Conservation (phyloP, 2,329 filamentous ascomycete species). For the Xylariales sp. region DNA sequence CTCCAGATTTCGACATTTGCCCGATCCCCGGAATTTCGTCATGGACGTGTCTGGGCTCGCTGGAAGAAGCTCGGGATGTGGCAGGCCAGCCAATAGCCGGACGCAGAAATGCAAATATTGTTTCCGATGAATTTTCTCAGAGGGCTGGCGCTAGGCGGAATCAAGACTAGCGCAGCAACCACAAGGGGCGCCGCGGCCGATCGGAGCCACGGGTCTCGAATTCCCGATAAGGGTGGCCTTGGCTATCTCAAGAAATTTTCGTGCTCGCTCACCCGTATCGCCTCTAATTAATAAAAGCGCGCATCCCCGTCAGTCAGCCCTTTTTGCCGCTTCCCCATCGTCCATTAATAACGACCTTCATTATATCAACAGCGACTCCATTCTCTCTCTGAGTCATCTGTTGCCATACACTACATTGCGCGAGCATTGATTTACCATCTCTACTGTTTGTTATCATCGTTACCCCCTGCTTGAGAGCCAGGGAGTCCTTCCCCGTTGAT, state of each 20-base stretch:
- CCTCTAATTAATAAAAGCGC: not conserved
- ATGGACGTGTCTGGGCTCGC: not conserved
- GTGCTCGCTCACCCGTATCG: not conserved
- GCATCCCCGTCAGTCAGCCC: not conserved
- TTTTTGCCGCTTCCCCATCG: not conserved
- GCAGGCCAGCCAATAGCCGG: not conserved
- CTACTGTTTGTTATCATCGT: not conserved
- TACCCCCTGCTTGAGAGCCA: not conserved
- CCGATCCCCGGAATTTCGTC: no score
- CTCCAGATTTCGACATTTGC: not conserved
- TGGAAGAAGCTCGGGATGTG: not conserved
- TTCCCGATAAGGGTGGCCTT: no score
- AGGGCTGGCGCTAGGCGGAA: not conserved
- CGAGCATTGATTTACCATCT: not conserved
- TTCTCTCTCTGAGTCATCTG: not conserved
- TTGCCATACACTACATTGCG: not conserved
- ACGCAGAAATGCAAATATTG: not conserved
- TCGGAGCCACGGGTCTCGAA: no score
- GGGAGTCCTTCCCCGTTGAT: no score
- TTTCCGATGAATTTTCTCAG: not conserved
- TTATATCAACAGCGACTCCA: not conserved
- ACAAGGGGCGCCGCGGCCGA: not conserved
- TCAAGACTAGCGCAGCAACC: not conserved
- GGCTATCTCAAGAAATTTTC: no score
- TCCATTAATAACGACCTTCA: not conserved